Base-by-base conservation (phyloP, 305 asterid genomes). In the Rubia tinctorum region DNA sequence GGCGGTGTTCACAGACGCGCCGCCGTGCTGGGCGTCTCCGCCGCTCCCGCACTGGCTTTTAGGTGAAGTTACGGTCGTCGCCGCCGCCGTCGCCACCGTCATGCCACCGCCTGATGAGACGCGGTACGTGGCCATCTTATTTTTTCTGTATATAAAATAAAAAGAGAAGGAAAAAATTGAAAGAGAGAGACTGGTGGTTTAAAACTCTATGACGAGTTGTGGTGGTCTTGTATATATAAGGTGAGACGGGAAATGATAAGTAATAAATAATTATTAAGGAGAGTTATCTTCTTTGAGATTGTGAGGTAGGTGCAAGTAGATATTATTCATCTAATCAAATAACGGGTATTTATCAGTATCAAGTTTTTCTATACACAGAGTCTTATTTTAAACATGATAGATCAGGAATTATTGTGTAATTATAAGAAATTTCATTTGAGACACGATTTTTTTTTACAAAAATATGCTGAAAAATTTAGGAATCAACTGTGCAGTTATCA, bases 41-140 rank as follows among this genome's bases (percentile, higher is more conserved):
- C 69, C 73, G 25, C 39, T 66, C 13, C 27, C 69, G 47, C 42
- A 37, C 18, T 63, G 44, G 6, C 68, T 65, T 53, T 58, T 73
- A 1, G 78, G 78, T 14, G 79, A 77, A 10, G 73, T 47, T 61
- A 27, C 30, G 30, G 30, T 27, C n/a, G n/a, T n/a, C 30, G 2
- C 30, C 30, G 40, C 5, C 1, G 74, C 49, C 8, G 77, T 73
- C 17, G 40, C 61, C 72, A 55, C 78, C 2, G 74, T 53, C 11
- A 77, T 63, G 44, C 43, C 27, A 14, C 56, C 43, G 53, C 40
- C 40, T 56, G 68, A 49, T 42, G 47, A 22, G 40, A 43, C 68
- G 13, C 22, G 66, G 44, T 27, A 13, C 13, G 80, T 71, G 15
- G 76, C 76, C 80, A 77, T 77, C n/a, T n/a, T n/a, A n/a, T 20